A percentile compares a stretch with the other conserved stretches of the same genome.
These are phyloP conservation scores for Sporothrix luriei DNA, from an alignment of 2,329 filamentous ascomycete species.

Conservation along the genomic window DNA sequence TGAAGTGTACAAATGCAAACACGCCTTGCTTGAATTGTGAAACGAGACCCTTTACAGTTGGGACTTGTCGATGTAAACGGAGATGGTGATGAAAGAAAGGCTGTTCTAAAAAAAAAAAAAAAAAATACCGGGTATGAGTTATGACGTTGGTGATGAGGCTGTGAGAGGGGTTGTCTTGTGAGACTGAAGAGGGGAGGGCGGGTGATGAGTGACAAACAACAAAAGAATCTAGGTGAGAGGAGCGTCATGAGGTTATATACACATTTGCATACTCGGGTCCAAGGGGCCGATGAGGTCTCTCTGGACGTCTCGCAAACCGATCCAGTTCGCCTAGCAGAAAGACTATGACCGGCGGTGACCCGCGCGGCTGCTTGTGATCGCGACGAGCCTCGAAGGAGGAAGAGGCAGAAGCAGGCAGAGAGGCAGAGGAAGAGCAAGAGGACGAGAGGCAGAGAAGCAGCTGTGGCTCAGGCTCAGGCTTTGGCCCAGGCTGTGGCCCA, in stretches of 20 bases:
- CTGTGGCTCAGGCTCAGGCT: constrained; percentile 16
- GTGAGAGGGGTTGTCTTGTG: constrained; percentile 4
- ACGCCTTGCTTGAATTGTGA: constrained; percentile 6
- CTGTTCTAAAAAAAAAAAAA: neutral
- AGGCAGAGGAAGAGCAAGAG: neutral
- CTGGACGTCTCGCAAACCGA: neutral
- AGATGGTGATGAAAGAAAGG: neutral
- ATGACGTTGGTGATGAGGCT: neutral
- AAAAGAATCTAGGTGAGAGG: neutral
- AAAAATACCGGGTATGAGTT: neutral
- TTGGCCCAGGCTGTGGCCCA: neutral
- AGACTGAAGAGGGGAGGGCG: neutral
- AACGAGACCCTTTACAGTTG: neutral
- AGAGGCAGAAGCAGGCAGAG: constrained; percentile 12
- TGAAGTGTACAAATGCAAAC: neutral
- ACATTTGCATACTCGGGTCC: neutral
- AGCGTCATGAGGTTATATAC: constrained; percentile 2
- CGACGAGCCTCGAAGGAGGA: neutral
- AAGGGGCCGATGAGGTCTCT: neutral
- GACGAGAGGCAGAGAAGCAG: neutral
- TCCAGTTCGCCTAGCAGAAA: constrained; percentile 10
- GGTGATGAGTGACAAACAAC: neutral
- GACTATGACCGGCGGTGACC: neutral
- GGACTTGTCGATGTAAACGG: neutral
- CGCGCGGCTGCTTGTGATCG: constrained; percentile 16